Percentiles rank a stretch among this genome's conserved stretches.
Conservation (phyloP, 2,329 filamentous ascomycete species). For the Coniosporium tulheliwenetii region DNA sequence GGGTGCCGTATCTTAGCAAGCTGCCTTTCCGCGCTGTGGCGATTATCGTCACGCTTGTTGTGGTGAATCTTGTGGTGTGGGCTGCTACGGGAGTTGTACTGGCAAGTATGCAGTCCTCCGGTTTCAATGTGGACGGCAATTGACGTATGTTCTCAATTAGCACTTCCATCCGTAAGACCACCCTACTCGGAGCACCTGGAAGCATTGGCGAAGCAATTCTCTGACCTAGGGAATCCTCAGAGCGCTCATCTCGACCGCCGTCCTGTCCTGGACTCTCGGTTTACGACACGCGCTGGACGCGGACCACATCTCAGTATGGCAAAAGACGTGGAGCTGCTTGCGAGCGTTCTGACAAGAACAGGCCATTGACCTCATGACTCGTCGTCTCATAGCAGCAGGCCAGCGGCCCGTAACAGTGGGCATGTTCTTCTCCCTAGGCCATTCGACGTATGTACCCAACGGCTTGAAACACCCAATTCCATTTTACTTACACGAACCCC, state of each 20-base stretch:
- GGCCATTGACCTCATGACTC: constrained; percentile 90
- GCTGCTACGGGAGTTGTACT: constrained; percentile 40
- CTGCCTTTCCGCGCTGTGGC: constrained; percentile 41
- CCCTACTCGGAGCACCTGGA: too few relatives aligned
- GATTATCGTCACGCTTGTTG: constrained; percentile 37
- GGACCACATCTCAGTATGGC: constrained; percentile 58
- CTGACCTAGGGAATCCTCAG: constrained; percentile 15
- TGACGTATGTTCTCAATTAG: constrained; percentile 2
- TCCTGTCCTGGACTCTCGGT: constrained; percentile 76
- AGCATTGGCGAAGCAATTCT: too few relatives aligned
- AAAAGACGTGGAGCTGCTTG: constrained; percentile 4
- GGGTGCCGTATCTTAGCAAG: constrained; percentile 37
- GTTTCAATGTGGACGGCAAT: background rate
- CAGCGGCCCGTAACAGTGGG: constrained; percentile 83
- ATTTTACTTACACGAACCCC: background rate
- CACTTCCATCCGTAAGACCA: constrained; percentile 15
- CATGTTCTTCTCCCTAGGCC: constrained; percentile 85
- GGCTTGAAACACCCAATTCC: background rate
- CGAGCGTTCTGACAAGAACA: constrained; percentile 8
- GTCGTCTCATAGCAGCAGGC: constrained; percentile 70
- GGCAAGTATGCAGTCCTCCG: constrained; percentile 18
- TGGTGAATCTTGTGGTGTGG: constrained; percentile 43
- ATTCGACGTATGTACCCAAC: constrained; percentile 50
- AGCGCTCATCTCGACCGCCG: constrained; percentile 59
- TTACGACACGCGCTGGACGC: constrained; percentile 92